Evolutionary conservation across 73 alveolate genomes (phyloP), one percentile per base, ranked within the genome.

Genomic region (Blepharisma stoltei): DNA sequence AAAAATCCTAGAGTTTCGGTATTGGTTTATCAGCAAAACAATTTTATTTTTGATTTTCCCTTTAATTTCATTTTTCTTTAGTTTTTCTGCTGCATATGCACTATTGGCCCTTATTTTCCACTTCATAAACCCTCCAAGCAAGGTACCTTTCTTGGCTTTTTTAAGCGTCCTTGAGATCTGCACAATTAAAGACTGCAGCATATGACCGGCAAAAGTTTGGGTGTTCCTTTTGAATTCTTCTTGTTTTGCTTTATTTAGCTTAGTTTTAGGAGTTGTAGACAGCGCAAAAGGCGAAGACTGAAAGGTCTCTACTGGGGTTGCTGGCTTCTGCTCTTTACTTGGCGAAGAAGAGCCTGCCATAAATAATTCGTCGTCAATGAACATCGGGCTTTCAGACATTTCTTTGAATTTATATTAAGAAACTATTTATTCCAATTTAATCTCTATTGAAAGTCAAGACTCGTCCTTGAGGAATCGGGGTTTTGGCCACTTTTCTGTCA

Each of bases 341-440:
- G 73, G 73, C 0, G 73, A 60, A 32, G 41, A 1, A 60, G 73
- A 60, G 73, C 23, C 73, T 8, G 73, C 73, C 45, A 60, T 18
- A 60, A 60, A 60, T 8, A 60, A 38, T 60, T 60, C 73, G 45
- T 60, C 73, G 73, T 60, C 73, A n/a, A 60, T 60, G 3, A 32
- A 32, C 41, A 32, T 32, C 3, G 41, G 41, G 41, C 41, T 32
- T 32, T 32, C 41, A 32, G 41, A 32, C 41, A 32, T 32, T 32
- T 32, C 41, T 32, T 32, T 32, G 41, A 32, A 32, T 32, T 32
- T 32, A 32, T 32, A 32, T 32, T 32, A 32, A 32, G 41, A 32
- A 32, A 32, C 41, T 32, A 32, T 32, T 32, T 32, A 32, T 32
- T 32, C 41, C 41, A 32, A 32, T 32, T 32, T 32, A 32, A 0